Conservation (phyloP, 768 basidiomycete genomes). For the Rhodotorula babjevae region DNA sequence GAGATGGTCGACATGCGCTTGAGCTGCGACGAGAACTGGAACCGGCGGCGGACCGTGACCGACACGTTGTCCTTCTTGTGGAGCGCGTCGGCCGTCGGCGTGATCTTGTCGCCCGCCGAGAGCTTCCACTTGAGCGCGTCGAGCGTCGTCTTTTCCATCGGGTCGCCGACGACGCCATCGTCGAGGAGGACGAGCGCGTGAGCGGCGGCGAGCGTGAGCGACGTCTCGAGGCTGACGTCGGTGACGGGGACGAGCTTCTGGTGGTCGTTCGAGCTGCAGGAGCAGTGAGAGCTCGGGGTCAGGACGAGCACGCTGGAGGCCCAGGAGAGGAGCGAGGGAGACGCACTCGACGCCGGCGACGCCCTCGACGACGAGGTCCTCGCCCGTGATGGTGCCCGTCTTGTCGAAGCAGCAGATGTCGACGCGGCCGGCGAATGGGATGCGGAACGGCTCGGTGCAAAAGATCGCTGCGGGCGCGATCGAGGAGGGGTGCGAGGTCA, state of each 20-base stretch:
- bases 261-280: conserved; percentile 57
- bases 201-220: conserved; percentile 81
- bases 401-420: conserved; percentile 99
- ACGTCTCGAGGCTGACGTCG: conserved; percentile 70
- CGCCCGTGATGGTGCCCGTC: conserved; percentile 96
- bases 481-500: neutral
- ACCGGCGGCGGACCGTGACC: conserved; percentile 76
- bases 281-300: no score
- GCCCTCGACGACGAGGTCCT: conserved; percentile 89
- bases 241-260: conserved; percentile 70
- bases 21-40: conserved; percentile 94
- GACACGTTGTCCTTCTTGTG: conserved; percentile 44
- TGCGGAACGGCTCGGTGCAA: conserved; percentile 98
- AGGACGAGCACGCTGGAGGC: neutral
- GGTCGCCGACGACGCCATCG: conserved; percentile 93
- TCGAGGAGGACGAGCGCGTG: conserved; percentile 92
- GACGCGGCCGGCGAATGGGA: conserved; percentile 88
- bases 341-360: conserved; percentile 82
- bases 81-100: conserved; percentile 55
- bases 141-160: conserved; percentile 97
- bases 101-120: conserved; percentile 62
- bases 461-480: conserved; percentile 69
- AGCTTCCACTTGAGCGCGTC: conserved; percentile 86
- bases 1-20: conserved; percentile 95
- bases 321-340: neutral